Evolutionary conservation across 768 basidiomycete species (phyloP), one percentile per base, ranked within the genome.

Genomic region (Fomitopsis serialis): DNA sequence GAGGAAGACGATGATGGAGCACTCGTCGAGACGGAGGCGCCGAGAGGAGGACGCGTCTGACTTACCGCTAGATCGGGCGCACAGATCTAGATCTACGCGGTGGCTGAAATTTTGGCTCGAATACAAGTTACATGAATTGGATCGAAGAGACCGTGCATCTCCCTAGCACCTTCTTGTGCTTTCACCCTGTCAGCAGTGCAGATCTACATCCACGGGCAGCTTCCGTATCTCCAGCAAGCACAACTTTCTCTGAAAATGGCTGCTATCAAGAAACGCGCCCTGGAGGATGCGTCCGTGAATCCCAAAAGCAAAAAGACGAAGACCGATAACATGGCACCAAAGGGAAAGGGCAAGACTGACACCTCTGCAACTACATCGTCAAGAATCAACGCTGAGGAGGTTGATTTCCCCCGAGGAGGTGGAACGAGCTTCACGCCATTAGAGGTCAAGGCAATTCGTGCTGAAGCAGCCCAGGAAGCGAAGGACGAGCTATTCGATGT

Each of bases 351-450:
- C 10, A 46, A 50, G 48, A 42, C 61, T 57, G 58, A 62, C 19
- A 70, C 19, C 53, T 58, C 69, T 10, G 58, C 66, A 25, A 74
- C 77, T n/a, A 70, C 65, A 58, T 40, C 11, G 29, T 32, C 37
- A 15, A 19, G 8, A 4, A 61, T 76, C 53, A 68, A 74, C 34
- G 56, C 75, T 10, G 84, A 92, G 36, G 93, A 95, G 63, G 79
- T 92, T 47, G 92, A 95, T 68, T 99, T 98, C 70, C 95, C 95
- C 53, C 84, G 96, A 60, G 97, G 96, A 24, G 96, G 96, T 24
- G 96, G 96, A 49, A 89, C 92, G 1, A 79, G 75, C 29, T 79
- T 96, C 60, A 97, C 95, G 19, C 87, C 93, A 29, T 72, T 92
- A 7, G 95, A 99, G 68, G 85, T 93, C 50, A 94, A 95, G 69